Evolutionary conservation across 306 rosid genomes (phyloP).

Genomic region (Styphnolobium japonicum): DNA sequence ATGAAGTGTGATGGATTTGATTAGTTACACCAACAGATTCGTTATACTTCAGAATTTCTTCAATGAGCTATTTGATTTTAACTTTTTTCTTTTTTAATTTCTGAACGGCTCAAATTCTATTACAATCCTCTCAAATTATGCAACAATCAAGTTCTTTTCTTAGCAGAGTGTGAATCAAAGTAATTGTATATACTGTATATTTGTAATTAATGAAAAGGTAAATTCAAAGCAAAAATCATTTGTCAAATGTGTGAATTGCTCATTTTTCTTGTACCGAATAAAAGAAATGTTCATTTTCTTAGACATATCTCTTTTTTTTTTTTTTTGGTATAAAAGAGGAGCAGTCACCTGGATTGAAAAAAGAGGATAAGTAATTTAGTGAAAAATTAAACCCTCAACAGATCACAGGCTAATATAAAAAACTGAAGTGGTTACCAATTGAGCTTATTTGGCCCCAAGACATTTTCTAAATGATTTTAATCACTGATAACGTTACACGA

Average conservation of each 20-base stretch:
- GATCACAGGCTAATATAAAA: too few species aligned
- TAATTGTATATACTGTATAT: neutral
- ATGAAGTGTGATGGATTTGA: too few species aligned
- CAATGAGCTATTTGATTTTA: neutral
- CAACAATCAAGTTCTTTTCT: neutral
- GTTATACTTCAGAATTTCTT: neutral
- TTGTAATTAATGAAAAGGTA: neutral
- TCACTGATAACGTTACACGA: neutral
- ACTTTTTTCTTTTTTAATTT: neutral
- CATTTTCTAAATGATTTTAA: neutral
- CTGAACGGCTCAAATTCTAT: neutral
- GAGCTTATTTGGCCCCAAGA: neutral
- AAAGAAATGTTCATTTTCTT: too few species aligned
- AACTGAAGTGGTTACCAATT: too few species aligned
- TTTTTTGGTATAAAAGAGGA: too few species aligned
- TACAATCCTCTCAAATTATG: neutral
- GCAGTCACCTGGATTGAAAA: too few species aligned
- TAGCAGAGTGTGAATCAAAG: neutral
- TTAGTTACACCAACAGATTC: neutral
- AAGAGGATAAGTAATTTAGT: neutral
- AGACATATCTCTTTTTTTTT: too few species aligned
- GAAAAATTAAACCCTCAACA: neutral
- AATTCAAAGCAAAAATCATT: neutral
- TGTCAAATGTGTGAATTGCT: neutral
- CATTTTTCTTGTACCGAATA: neutral